Conservation (phyloP, 306 rosid genomes). For the Begonia fuchsioides region DNA sequence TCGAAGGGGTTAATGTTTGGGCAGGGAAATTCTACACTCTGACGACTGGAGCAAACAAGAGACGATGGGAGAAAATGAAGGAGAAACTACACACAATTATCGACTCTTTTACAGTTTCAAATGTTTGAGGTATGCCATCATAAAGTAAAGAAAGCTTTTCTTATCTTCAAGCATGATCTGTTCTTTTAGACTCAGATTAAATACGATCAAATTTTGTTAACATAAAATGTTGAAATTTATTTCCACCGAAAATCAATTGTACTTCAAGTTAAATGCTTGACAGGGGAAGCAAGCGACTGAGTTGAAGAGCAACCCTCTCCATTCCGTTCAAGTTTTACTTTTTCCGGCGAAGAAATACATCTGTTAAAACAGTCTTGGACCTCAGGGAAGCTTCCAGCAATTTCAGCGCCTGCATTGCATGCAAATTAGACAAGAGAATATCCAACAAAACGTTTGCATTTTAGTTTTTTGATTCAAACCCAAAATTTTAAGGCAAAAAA, state of each 20-base stretch:
- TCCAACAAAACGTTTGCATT: not conserved
- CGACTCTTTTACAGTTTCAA: conserved; percentile 65
- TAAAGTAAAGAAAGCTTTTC: not conserved
- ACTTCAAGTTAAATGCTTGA: too few relatives aligned
- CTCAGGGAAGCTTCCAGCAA: conserved; percentile 13
- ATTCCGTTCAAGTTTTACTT: too few relatives aligned
- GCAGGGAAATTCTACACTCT: conserved; percentile 86
- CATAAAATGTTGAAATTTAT: too few relatives aligned
- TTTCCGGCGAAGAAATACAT: conserved; percentile 6
- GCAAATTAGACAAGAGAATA: too few relatives aligned
- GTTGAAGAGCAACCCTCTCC: too few relatives aligned
- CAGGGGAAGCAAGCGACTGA: too few relatives aligned
- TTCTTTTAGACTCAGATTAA: too few relatives aligned
- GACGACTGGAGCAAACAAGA: conserved; percentile 83
- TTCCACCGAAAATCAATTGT: too few relatives aligned
- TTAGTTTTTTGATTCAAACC: not conserved
- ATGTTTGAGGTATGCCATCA: conserved; percentile 21
- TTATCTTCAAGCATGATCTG: too few relatives aligned
- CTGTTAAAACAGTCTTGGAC: conserved; percentile 8
- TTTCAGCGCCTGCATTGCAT: conserved; percentile 10
- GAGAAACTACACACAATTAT: conserved; percentile 56
- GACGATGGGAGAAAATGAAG: conserved; percentile 96
- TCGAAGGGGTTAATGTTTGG: not conserved
- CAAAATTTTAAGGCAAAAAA: not conserved
- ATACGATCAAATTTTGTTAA: too few relatives aligned